phyloP scores from a whole-genome alignment of 2,329 filamentous ascomycete species.

The Arachnomyces sp. region DNA sequence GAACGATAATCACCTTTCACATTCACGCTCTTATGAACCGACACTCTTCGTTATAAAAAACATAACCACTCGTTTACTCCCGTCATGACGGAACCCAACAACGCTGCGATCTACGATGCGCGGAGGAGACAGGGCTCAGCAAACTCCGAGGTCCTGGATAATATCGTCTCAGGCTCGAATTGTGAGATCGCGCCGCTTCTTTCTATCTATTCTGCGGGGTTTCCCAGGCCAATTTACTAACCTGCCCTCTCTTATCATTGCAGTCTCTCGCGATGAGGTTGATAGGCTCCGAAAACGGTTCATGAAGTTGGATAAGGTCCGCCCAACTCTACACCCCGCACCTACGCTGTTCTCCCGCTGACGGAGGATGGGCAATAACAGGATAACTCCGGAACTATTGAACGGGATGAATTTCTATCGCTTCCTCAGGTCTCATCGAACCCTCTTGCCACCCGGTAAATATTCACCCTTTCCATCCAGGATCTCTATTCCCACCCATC shows the following conservation, averaged over 20 bases:
- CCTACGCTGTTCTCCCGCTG: not conserved
- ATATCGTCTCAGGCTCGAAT: slow-evolving; percentile 93
- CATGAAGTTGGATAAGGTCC: slow-evolving; percentile 97
- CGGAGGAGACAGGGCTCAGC: slow-evolving; percentile 37
- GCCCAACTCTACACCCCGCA: slow-evolving; percentile 2
- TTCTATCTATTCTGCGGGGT: slow-evolving; percentile 2
- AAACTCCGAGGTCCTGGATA: slow-evolving; percentile 71
- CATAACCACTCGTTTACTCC: slow-evolving; percentile 6
- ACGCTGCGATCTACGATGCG: slow-evolving; percentile 38
- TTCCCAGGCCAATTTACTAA: not conserved
- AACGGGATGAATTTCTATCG: slow-evolving; percentile 95
- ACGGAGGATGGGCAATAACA: slow-evolving; percentile 32
- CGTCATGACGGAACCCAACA: slow-evolving; percentile 33
- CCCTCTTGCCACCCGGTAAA: slow-evolving; percentile 84
- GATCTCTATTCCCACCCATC: not conserved
- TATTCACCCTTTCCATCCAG: slow-evolving; percentile 7
- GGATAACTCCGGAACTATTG: slow-evolving; percentile 97
- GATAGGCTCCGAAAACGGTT: slow-evolving; percentile 93
- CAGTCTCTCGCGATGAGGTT: slow-evolving; percentile 95
- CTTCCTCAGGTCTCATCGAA: slow-evolving; percentile 97
- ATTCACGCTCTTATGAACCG: not conserved
- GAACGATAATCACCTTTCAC: not conserved
- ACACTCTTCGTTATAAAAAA: slow-evolving; percentile 1
- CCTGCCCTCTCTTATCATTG: slow-evolving; percentile 6
- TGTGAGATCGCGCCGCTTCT: slow-evolving; percentile 52